Evolutionary conservation across 768 basidiomycete genomes (phyloP), one percentile per base, ranked within the genome.

Genomic region (Amanita muscaria): DNA sequence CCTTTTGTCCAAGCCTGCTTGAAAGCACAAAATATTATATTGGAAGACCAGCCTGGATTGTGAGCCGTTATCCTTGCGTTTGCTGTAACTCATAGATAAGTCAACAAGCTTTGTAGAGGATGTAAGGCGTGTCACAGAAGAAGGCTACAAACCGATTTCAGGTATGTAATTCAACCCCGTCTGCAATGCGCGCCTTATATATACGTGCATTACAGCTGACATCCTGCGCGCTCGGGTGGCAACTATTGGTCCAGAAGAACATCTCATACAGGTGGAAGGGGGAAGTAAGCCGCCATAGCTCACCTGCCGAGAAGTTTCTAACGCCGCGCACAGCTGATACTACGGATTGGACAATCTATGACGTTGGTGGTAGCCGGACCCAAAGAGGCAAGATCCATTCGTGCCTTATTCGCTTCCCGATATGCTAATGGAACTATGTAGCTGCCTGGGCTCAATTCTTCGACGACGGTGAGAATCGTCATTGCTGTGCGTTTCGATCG

Each of bases 391-490:
- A 40, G 65, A 51, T 33, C 21, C 39, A 33, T 15, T 32, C 8
- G 46, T 30, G 23, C 36, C n/a, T 30, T 29, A 25, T 29, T 36
- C 12, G 11, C 16, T n/a, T 40, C 34, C 31, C 15, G 12, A 35
- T 18, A 35, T 42, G 16, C 39, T 44, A 27, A 46, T 47, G 38
- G n/a, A 34, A 4, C 11, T 16, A 34, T n/a, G 15, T 42, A 79
- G 79, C 74, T 44, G 72, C 73, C 4, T 83, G 81, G 82, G 76
- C 75, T 1, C 79, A 80, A 21, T 84, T 76, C 56, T 82, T 84
- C 47, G 79, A 83, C 44, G 74, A 81, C 54, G 75, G 79, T 79
- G 40, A 38, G 65, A 51, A 21, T 8, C 14, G 37, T 24, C 11
- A n/a, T 22, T 19, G 39, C 35, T 4, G 30, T 21, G 27, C 31